Conservation (phyloP, 1,284 basidiomycete species). For the Ustilago xerochloae region DNA sequence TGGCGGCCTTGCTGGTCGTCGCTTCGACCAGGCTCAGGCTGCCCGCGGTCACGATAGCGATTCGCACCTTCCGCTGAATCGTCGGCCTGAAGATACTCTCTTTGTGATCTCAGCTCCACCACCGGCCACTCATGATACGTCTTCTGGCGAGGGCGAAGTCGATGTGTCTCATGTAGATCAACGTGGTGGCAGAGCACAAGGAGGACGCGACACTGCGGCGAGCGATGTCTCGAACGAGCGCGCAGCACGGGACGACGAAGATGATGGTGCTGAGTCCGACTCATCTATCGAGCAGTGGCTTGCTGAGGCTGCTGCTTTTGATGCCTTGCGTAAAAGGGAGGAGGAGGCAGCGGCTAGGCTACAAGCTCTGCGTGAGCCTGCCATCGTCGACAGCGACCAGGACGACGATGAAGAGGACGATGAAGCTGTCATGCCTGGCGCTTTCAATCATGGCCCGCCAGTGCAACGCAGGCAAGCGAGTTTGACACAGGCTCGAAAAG, state of each 20-base stretch:
- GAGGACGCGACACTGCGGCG: neutral
- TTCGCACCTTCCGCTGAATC: slow-evolving; percentile 33
- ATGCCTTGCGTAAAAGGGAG: slow-evolving; percentile 43
- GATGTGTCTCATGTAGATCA: neutral
- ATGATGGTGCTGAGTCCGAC: slow-evolving; percentile 40
- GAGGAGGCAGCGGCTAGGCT: slow-evolving; percentile 39
- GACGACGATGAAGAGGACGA: slow-evolving; percentile 22
- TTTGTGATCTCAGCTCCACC: slow-evolving; percentile 43
- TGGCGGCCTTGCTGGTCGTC: neutral
- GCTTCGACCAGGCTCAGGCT: slow-evolving; percentile 5
- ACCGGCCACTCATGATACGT: neutral
- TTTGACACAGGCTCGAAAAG: slow-evolving; percentile 7
- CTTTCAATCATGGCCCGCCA: slow-evolving; percentile 3
- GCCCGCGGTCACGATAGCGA: slow-evolving; percentile 28
- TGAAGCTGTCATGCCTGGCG: slow-evolving; percentile 31
- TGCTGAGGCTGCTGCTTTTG: slow-evolving; percentile 47
- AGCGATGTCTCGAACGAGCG: slow-evolving; percentile 5
- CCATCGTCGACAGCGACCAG: slow-evolving; percentile 22
- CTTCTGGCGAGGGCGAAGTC: slow-evolving; percentile 23
- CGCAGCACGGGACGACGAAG: slow-evolving; percentile 12
- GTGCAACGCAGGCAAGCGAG: slow-evolving; percentile 1
- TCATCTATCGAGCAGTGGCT: slow-evolving; percentile 52
- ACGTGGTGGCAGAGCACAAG: neutral
- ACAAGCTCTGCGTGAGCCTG: slow-evolving; percentile 19
- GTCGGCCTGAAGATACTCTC: slow-evolving; percentile 44